These are phyloP conservation scores for Strobilomyces dryophilus DNA, from an alignment of 768 basidiomycete genomes.

Conservation along the genomic window DNA sequence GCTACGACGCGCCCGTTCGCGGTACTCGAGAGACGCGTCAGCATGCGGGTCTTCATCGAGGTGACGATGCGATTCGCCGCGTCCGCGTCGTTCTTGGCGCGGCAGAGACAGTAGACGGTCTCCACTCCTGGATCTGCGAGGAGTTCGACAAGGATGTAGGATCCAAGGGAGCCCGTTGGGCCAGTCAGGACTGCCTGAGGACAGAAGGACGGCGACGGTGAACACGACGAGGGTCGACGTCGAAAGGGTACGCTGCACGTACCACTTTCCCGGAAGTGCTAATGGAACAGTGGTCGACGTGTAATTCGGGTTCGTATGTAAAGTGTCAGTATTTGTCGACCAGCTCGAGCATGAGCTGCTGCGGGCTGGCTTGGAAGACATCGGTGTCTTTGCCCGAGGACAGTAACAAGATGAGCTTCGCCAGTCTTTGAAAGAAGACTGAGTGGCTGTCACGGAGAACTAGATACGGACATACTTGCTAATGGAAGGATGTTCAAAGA, in stretches of 20 bases:
- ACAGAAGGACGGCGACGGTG: not conserved
- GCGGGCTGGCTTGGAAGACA: conserved; percentile 21
- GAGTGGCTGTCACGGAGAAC: not conserved
- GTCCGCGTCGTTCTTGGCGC: conserved; percentile 43
- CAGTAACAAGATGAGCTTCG: conserved; percentile 37
- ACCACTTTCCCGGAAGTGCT: conserved; percentile 14
- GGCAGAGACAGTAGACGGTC: conserved; percentile 47
- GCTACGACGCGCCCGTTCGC: conserved; percentile 32
- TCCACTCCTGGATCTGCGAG: conserved; percentile 33
- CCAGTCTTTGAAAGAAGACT: conserved; percentile 27
- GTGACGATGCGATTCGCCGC: conserved; percentile 37
- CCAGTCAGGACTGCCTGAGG: conserved; percentile 42
- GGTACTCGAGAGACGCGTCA: conserved; percentile 15
- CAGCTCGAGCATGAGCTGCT: conserved; percentile 42
- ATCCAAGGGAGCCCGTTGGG: conserved; percentile 51
- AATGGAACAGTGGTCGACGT: conserved; percentile 4
- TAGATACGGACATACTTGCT: conserved; percentile 26
- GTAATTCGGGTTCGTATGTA: not conserved
- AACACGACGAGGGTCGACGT: not conserved
- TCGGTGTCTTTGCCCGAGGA: conserved; percentile 27
- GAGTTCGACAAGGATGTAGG: conserved; percentile 47
- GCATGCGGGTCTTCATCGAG: conserved; percentile 38
- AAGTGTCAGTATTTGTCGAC: conserved; percentile 39
- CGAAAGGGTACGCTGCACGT: not conserved
- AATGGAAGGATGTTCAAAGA: conserved; percentile 49